phyloP scores from a whole-genome alignment of 139 green algal genomes.

The Coelastrella sp. region DNA sequence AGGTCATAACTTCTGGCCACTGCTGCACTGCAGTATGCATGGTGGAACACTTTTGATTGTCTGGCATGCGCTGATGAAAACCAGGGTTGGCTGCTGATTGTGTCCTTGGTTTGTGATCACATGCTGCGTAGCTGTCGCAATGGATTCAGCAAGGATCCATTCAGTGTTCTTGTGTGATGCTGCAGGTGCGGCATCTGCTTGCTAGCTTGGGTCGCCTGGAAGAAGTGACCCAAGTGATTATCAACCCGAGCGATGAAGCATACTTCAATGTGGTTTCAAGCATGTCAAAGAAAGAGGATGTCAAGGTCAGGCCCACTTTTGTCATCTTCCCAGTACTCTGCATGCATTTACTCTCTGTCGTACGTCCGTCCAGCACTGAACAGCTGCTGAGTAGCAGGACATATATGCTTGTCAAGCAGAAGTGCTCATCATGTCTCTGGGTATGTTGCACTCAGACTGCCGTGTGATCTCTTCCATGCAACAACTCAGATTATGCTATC shows the following conservation, averaged over 20 bases:
- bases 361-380: no score
- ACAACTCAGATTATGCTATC: background rate
- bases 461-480: no score
- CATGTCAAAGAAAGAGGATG: constrained; percentile 72
- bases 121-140: background rate
- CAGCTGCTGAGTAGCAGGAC: no score
- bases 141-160: no score
- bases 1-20: no score
- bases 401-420: no score
- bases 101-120: background rate
- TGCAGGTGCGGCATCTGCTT: constrained; percentile 38
- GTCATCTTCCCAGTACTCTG: background rate
- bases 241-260: constrained; percentile 88
- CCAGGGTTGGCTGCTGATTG: no score
- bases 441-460: background rate
- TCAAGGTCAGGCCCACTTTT: constrained; percentile 29
- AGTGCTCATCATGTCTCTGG: no score
- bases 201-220: constrained; percentile 2
- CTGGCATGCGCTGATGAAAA: no score
- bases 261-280: constrained; percentile 86
- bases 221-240: constrained; percentile 57
- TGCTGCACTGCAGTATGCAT: no score
- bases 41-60: no score
- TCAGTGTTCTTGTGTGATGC: background rate
- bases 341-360: no score